Base-by-base conservation (phyloP, 345 rosid species). In the Salix udensis region DNA sequence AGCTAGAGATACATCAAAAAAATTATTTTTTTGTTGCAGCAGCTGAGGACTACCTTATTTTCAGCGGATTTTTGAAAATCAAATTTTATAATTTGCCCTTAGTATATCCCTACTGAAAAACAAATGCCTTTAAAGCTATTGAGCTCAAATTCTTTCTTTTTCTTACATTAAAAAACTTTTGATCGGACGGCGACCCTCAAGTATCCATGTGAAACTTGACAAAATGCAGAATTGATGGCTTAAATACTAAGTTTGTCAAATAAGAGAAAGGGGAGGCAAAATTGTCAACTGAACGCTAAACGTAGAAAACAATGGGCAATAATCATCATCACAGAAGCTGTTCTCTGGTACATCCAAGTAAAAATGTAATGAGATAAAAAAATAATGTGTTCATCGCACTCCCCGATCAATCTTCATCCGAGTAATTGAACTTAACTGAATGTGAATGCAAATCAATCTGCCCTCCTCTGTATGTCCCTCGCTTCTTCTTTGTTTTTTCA, bases 401-500 rank as follows among this genome's bases (percentile, higher is more conserved):
- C 46, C 4, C 53, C 26, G 34, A 68, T 82, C 74, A 78, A 11
- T 94, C 97, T 0, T 89, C 92, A 61, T 96, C 99, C 1, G 97
- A 89, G 81, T 91, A 87, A 65, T 85, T 87, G 91, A 94, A 96
- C 88, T 93, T 96, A 11, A 93, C 19, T 0, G 98, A 96, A 75
- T 96, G 92, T 1, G 98, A 88, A 0, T 93, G 84, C 74, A 87
- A 81, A 86, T 93, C 98, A 67, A 96, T 93, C 80, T 80, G 89
- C 74, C 98, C 98, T 75, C 98, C 99, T 85, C 97, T 92, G 80
- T 93, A 96, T 76, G 85, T 81, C 67, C 99, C 97, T 2, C 99
- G 91, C 86, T 96, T 96, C 90, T 96, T 94, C 91, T 96, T 94
- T 9, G 97, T 96, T 91, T 93, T 96, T 80, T 96, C 99, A 67